A percentile compares a stretch with the other conserved stretches of the same genome.
These are phyloP conservation scores for Basipetospora chlamydospora DNA, from an alignment of 2,329 filamentous ascomycete genomes.

Conservation along the genomic window DNA sequence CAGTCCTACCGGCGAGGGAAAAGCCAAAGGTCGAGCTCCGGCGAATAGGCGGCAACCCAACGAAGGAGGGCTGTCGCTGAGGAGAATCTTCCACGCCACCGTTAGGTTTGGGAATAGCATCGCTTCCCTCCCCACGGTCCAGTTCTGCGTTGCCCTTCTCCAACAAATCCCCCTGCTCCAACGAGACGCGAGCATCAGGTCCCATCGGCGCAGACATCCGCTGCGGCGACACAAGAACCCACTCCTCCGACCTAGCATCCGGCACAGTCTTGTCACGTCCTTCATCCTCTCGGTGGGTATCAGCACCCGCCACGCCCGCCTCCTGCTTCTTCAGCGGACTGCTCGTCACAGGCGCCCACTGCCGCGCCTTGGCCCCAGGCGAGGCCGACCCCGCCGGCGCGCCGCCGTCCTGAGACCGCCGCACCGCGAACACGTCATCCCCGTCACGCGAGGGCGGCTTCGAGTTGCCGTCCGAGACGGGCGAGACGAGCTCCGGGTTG, in stretches of 20 bases:
- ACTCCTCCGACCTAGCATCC: slow-evolving; percentile 10
- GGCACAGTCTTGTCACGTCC: too few relatives aligned
- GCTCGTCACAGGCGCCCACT: background rate
- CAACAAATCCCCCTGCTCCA: too few relatives aligned
- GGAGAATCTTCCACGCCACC: slow-evolving; percentile 12
- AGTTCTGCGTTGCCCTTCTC: too few relatives aligned
- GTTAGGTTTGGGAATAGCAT: slow-evolving; percentile 8
- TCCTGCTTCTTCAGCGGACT: slow-evolving; percentile 1
- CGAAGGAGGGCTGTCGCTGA: slow-evolving; percentile 34
- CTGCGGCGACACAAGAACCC: slow-evolving; percentile 17
- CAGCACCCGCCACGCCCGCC: too few relatives aligned
- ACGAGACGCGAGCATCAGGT: too few relatives aligned
- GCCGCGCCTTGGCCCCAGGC: background rate
- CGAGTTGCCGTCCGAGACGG: slow-evolving; percentile 15
- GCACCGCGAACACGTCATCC: slow-evolving; percentile 4
- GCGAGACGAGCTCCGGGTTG: slow-evolving; percentile 17
- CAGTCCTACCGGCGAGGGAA: too few relatives aligned
- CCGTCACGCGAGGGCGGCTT: slow-evolving; percentile 2
- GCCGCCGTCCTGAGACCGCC: background rate
- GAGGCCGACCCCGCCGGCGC: background rate
- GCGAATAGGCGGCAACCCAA: slow-evolving; percentile 43
- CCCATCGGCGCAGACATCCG: too few relatives aligned
- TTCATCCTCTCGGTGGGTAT: too few relatives aligned
- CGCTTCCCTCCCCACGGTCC: slow-evolving; percentile 1
- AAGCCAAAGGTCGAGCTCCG: slow-evolving; percentile 39